These are phyloP conservation scores for Trypanosoma mega DNA, from an alignment of 208 protist species.

Conservation along the genomic window DNA sequence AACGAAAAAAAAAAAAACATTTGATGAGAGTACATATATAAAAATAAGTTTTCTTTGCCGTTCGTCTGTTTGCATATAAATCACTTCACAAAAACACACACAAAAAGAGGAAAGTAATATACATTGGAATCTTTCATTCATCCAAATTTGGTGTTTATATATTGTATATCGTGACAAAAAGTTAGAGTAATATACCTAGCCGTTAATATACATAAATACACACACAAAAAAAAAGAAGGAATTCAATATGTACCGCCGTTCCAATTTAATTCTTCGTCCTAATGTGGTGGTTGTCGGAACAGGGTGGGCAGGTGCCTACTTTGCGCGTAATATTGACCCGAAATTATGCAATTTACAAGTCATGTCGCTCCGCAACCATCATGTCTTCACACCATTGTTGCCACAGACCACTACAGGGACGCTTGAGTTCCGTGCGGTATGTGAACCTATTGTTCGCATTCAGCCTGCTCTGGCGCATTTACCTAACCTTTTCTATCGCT, in stretches of 20 bases:
- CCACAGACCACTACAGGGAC: slow-evolving; percentile 91
- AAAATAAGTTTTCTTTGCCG: slow-evolving; percentile 4
- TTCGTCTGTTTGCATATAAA: no score
- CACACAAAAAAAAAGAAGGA: slow-evolving; percentile 3
- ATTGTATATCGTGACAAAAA: slow-evolving; percentile 1
- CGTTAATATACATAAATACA: background rate
- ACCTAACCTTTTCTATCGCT: slow-evolving; percentile 76
- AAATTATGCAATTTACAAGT: slow-evolving; percentile 84
- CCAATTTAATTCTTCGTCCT: slow-evolving; percentile 50
- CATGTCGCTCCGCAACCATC: slow-evolving; percentile 90
- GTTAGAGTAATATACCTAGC: background rate
- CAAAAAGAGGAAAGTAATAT: no score
- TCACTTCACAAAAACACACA: no score
- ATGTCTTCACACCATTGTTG: slow-evolving; percentile 96
- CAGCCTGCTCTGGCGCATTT: slow-evolving; percentile 78
- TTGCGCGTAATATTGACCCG: slow-evolving; percentile 70
- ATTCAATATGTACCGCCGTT: slow-evolving; percentile 35
- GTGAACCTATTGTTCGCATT: slow-evolving; percentile 86
- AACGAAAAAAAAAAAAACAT: background rate
- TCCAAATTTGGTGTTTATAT: no score
- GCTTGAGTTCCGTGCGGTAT: slow-evolving; percentile 88
- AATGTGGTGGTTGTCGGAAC: slow-evolving; percentile 90
- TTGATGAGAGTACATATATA: no score
- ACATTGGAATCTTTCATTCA: no score
- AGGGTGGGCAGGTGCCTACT: slow-evolving; percentile 89